Conservation (phyloP, 495 filamentous ascomycete species). For the Clavariopsis aquatica region DNA sequence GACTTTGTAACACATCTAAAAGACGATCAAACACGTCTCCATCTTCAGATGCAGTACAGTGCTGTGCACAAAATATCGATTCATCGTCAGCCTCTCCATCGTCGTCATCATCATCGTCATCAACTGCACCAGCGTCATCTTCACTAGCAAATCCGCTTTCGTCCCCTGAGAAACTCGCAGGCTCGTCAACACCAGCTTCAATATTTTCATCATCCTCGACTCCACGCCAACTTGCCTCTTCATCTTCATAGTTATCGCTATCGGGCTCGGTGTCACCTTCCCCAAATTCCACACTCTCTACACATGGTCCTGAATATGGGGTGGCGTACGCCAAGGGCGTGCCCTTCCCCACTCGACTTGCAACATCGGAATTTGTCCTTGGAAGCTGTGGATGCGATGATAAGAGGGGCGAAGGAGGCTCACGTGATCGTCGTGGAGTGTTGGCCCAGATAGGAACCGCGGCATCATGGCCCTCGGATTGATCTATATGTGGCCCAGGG, state of each 20-base stretch:
- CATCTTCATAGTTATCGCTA: slow-evolving; percentile 13
- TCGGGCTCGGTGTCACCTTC: slow-evolving; percentile 32
- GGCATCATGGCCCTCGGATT: neutral
- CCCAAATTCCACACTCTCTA: slow-evolving; percentile 8
- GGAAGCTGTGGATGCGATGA: slow-evolving; percentile 25
- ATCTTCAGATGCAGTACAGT: neutral
- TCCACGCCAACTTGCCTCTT: slow-evolving; percentile 27
- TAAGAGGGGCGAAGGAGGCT: slow-evolving; percentile 28
- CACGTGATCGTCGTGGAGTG: slow-evolving; percentile 23
- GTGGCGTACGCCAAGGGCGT: slow-evolving; percentile 35
- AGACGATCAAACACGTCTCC: neutral
- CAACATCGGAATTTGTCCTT: slow-evolving; percentile 26
- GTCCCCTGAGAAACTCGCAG: slow-evolving; percentile 20
- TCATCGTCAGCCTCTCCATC: slow-evolving; percentile 34
- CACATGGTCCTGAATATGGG: slow-evolving; percentile 28
- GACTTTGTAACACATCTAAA: neutral
- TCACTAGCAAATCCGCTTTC: slow-evolving; percentile 20
- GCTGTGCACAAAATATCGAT: neutral
- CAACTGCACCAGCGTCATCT: slow-evolving; percentile 14
- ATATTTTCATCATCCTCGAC: slow-evolving; percentile 12
- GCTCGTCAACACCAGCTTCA: neutral
- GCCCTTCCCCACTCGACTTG: slow-evolving; percentile 18
- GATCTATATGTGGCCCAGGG: neutral
- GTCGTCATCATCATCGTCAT: slow-evolving; percentile 9
- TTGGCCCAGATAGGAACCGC: slow-evolving; percentile 12